Conservation (phyloP, 495 filamentous ascomycete species). For the Monascus purpureus region DNA sequence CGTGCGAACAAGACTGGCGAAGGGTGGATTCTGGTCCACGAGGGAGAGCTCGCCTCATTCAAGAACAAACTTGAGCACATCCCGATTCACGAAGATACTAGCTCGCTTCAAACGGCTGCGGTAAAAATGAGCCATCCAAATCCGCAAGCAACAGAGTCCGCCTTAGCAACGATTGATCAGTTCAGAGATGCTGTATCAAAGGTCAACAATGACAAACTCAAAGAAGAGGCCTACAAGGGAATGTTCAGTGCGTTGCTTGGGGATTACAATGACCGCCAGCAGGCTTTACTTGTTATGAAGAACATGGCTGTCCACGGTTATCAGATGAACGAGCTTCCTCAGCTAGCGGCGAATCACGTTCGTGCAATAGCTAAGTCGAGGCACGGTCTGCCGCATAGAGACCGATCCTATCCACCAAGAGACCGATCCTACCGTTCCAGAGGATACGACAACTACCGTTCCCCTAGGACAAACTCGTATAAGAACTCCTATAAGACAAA, state of each 20-base stretch:
- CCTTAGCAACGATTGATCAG: slow-evolving; percentile 19
- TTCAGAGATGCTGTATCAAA: slow-evolving; percentile 20
- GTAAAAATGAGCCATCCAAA: slow-evolving; percentile 35
- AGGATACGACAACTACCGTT: too few species aligned
- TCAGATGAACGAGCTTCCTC: slow-evolving; percentile 44
- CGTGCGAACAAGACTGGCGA: slow-evolving; percentile 66
- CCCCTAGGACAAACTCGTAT: too few species aligned
- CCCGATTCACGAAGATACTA: slow-evolving; percentile 47
- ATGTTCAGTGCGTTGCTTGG: slow-evolving; percentile 24
- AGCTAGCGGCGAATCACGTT: neutral
- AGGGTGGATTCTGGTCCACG: slow-evolving; percentile 61
- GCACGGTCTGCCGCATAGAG: too few species aligned
- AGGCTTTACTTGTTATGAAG: slow-evolving; percentile 44
- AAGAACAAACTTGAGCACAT: slow-evolving; percentile 39
- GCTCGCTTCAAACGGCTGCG: slow-evolving; percentile 32
- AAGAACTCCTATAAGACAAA: too few species aligned
- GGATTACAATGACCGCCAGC: slow-evolving; percentile 15
- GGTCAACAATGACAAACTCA: slow-evolving; percentile 19
- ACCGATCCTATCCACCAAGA: too few species aligned
- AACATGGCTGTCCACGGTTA: slow-evolving; percentile 45
- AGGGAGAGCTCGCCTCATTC: slow-evolving; percentile 39
- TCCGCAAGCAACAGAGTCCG: slow-evolving; percentile 10
- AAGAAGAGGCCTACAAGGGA: slow-evolving; percentile 40
- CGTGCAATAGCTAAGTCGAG: too few species aligned
- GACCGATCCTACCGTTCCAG: too few species aligned